Base-by-base conservation (phyloP, 208 protist species). In the Angomonas ambiguus region DNA sequence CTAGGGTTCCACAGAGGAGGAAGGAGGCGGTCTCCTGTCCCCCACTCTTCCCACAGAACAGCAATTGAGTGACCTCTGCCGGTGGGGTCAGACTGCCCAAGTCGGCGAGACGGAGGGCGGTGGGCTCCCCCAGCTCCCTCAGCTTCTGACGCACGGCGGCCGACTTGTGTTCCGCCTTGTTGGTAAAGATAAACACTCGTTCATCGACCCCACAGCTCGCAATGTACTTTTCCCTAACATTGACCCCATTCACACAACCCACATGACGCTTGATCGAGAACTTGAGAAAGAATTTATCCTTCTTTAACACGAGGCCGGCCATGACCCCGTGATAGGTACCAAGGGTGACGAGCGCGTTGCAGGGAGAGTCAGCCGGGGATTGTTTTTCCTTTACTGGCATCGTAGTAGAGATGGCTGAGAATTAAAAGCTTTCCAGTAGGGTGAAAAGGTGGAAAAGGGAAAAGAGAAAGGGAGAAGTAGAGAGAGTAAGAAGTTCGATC, bases 321-420 rank as follows among this genome's bases (percentile, higher is more conserved):
- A 88, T 85, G 25, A 93, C 83, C 20, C 78, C 72, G 78, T 93
- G 83, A 62, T 87, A 93, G 22, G 83, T 91, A 57, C 87, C 83
- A 55, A 93, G 64, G 11, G 85, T 71, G 18, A 93, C 56, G n/a
- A 93, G 69, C 2, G 81, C 83, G 30, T 62, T 59, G 25, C 53
- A 59, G 30, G 53, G 25, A 2, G 53, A 28, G 25, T 2, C 32
- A 20, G 31, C 11, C 42, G 27, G 33, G 51, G 33, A 33, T 6
- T 51, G 18, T 20, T 8, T 27, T 4, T 22, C 34, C 27, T 4
- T 16, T 62, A 34, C 2, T 42, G 32, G 2, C 6, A 30, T 16
- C 31, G 16, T 4, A 38, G 24, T 16, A 42, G 51, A 68, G 2
- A 60, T 41, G 1, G 51, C 51, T 24, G 59, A 42, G 56, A 67